Conservation (phyloP, 352 stramenopile species). For the Phytophthora nicotianae region DNA sequence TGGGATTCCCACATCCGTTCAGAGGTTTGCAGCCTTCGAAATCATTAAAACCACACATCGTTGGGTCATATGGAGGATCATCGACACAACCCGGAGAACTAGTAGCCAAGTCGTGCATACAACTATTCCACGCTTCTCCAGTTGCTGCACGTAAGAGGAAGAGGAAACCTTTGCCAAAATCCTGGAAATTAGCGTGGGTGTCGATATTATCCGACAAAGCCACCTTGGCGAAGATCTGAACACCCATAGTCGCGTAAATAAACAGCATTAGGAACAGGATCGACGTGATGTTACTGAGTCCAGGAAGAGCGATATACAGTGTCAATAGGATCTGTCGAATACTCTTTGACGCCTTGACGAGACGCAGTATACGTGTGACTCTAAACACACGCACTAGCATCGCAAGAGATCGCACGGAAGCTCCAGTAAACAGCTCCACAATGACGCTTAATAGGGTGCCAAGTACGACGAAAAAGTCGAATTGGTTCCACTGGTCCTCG, state of each 20-base stretch:
- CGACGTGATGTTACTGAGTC: conserved; percentile 90
- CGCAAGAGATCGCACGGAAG: conserved; percentile 73
- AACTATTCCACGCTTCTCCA: conserved; percentile 94
- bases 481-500: conserved; percentile 86
- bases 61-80: conserved; percentile 52
- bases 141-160: conserved; percentile 91
- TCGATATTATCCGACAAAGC: conserved; percentile 75
- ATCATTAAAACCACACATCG: conserved; percentile 79
- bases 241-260: conserved; percentile 93
- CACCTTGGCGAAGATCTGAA: conserved; percentile 93
- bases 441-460: conserved; percentile 70
- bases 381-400: conserved; percentile 92
- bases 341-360: conserved; percentile 87
- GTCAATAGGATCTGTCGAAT: conserved; percentile 91
- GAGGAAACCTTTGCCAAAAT: conserved; percentile 90
- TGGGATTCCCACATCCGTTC: conserved; percentile 77
- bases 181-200: conserved; percentile 92
- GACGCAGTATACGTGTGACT: conserved; percentile 83
- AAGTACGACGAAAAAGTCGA: conserved; percentile 87
- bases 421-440: conserved; percentile 56
- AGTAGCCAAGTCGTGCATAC: conserved; percentile 88
- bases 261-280: conserved; percentile 94
- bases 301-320: conserved; percentile 90
- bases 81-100: conserved; percentile 57
- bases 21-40: conserved; percentile 67